These are phyloP conservation scores for Clarireedia homoeocarpa DNA, from an alignment of 2,329 filamentous ascomycete species.

Conservation along the genomic window DNA sequence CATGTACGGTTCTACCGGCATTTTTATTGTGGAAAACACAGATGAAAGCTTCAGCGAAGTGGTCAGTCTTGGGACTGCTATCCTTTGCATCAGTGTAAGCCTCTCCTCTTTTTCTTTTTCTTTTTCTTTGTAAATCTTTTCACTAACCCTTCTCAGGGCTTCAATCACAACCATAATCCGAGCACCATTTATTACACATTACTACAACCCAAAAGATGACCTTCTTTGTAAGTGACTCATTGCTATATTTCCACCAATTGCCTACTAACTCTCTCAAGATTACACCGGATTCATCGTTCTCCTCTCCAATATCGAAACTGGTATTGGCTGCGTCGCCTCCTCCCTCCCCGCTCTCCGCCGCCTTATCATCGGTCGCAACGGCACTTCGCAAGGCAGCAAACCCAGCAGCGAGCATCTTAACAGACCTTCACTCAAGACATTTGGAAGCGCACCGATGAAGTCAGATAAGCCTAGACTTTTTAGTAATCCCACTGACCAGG, in stretches of 20 bases:
- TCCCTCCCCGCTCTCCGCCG: conserved; percentile 6
- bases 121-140: background rate
- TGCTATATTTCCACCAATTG: no score
- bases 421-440: background rate
- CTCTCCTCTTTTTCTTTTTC: no score
- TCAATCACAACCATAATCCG: conserved; percentile 6
- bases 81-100: conserved; percentile 13
- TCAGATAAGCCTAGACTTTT: background rate
- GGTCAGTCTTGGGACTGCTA: conserved; percentile 18
- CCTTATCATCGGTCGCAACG: background rate
- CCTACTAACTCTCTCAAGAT: background rate
- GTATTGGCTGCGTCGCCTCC: conserved; percentile 4
- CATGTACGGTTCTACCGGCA: conserved; percentile 28
- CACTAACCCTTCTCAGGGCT: background rate
- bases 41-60: conserved; percentile 19
- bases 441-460: background rate
- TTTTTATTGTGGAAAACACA: conserved; percentile 30
- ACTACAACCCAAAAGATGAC: conserved; percentile 7
- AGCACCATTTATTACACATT: background rate
- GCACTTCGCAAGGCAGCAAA: background rate
- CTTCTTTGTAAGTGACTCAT: conserved; percentile 21
- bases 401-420: background rate
- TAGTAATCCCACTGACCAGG: conserved; percentile 7
- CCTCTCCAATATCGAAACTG: conserved; percentile 8
- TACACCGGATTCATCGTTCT: conserved; percentile 5